Conservation (phyloP, 1,284 basidiomycete species). For the Tilletia walkeri region DNA sequence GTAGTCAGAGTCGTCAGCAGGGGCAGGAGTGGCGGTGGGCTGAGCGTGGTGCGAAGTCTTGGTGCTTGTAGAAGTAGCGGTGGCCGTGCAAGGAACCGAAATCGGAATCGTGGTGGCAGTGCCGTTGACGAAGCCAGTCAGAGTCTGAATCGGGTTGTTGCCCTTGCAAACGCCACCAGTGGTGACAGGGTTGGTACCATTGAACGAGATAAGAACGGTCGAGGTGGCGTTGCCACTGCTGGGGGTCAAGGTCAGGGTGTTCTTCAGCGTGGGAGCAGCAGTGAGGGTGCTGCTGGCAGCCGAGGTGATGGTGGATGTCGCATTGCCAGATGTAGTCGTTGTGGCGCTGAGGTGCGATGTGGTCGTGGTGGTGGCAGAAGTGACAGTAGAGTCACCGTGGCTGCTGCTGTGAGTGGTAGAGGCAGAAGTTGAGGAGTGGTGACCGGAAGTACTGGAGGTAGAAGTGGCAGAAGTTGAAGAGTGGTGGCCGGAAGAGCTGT, state of each 20-base stretch:
- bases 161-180: not conserved
- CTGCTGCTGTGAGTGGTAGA: not conserved
- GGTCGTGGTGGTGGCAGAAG: not conserved
- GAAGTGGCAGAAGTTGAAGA: not conserved
- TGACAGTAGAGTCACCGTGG: not conserved
- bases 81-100: slow-evolving; percentile 11
- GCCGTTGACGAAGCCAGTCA: slow-evolving; percentile 14
- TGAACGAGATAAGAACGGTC: slow-evolving; percentile 11
- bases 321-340: slow-evolving; percentile 6
- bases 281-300: not conserved
- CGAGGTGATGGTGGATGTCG: slow-evolving; percentile 13
- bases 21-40: slow-evolving; percentile 7
- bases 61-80: not conserved
- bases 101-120: slow-evolving; percentile 15
- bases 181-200: slow-evolving; percentile 12
- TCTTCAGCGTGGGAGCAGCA: slow-evolving; percentile 8
- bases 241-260: slow-evolving; percentile 13
- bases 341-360: not conserved
- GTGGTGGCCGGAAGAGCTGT: not conserved
- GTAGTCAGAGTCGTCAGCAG: not conserved
- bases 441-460: not conserved
- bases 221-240: slow-evolving; percentile 1
- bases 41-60: not conserved
- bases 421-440: not conserved
- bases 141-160: not conserved